Evolutionary conservation across 228 moss, liverwort and hornwort genomes (phyloP).

Genomic region (Sphagnum fallax): DNA sequence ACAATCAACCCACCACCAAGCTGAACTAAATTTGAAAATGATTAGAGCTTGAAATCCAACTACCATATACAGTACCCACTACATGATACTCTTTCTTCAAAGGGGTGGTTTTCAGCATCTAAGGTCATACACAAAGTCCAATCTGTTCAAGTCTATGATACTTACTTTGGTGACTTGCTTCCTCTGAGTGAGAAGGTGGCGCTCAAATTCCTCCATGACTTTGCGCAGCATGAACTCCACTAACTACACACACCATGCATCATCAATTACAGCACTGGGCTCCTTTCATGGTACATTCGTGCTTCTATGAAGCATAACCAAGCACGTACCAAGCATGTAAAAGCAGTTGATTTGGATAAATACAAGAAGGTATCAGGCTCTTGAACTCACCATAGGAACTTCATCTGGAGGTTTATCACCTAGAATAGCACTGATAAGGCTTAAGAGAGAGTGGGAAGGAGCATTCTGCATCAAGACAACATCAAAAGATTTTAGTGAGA

Average conservation of each 20-base stretch:
- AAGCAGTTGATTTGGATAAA: not conserved
- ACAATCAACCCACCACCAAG: not conserved
- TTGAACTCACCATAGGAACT: slow-evolving; percentile 40
- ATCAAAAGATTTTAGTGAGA: slow-evolving; percentile 8
- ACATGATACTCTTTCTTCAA: not conserved
- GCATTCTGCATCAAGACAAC: slow-evolving; percentile 24
- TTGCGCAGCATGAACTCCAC: slow-evolving; percentile 70
- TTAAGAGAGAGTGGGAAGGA: slow-evolving; percentile 47
- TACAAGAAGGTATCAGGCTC: not conserved
- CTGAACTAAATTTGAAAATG: not conserved
- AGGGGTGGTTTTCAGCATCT: not conserved
- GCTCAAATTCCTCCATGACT: slow-evolving; percentile 69
- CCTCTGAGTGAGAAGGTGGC: slow-evolving; percentile 52
- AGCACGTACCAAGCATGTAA: not conserved
- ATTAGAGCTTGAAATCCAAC: not conserved
- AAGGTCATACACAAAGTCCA: not conserved
- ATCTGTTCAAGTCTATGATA: not conserved
- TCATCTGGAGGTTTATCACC: slow-evolving; percentile 57
- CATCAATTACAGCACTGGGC: not conserved
- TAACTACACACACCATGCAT: slow-evolving; percentile 2
- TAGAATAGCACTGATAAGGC: slow-evolving; percentile 60
- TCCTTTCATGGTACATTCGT: not conserved
- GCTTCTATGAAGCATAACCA: not conserved
- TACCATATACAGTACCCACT: not conserved
- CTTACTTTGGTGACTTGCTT: slow-evolving; percentile 64